Conservation (phyloP, 192 early-diverging fungal genomes). For the Chytriomyces hyalinus region DNA sequence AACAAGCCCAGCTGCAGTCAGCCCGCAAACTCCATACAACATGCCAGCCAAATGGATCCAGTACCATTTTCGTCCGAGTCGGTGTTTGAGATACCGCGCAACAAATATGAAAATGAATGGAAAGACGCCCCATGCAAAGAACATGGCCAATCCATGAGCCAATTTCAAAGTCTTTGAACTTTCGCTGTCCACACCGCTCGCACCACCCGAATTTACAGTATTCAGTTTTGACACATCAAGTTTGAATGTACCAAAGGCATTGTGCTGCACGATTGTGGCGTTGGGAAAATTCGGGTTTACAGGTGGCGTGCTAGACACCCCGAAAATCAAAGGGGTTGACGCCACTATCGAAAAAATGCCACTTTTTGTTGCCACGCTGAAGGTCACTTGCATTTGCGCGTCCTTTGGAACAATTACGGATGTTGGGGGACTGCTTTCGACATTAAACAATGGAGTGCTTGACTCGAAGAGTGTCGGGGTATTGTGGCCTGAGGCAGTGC, state of each 20-base stretch:
- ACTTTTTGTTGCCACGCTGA: not conserved
- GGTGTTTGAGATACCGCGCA: conserved; percentile 50
- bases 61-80: conserved; percentile 54
- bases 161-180: not conserved
- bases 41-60: conserved; percentile 44
- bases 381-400: conserved; percentile 3
- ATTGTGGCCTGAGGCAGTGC: conserved; percentile 33
- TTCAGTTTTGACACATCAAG: conserved; percentile 9
- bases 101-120: conserved; percentile 35
- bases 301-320: not conserved
- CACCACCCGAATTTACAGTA: not conserved
- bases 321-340: conserved; percentile 19
- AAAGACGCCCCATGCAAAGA: conserved; percentile 50
- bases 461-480: conserved; percentile 6
- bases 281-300: conserved; percentile 19
- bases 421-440: not conserved
- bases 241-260: not conserved
- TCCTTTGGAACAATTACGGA: not conserved
- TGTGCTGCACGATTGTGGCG: conserved; percentile 23
- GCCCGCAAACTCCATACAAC: conserved; percentile 10
- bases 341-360: not conserved
- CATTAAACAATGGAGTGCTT: not conserved
- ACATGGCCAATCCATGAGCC: conserved; percentile 53
- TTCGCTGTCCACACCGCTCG: not conserved
- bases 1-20: conserved; percentile 24